Evolutionary conservation across 1,139 yeast species (phyloP), one percentile per base, ranked within the genome.

Genomic region (Saccharomyces pastorianus): DNA sequence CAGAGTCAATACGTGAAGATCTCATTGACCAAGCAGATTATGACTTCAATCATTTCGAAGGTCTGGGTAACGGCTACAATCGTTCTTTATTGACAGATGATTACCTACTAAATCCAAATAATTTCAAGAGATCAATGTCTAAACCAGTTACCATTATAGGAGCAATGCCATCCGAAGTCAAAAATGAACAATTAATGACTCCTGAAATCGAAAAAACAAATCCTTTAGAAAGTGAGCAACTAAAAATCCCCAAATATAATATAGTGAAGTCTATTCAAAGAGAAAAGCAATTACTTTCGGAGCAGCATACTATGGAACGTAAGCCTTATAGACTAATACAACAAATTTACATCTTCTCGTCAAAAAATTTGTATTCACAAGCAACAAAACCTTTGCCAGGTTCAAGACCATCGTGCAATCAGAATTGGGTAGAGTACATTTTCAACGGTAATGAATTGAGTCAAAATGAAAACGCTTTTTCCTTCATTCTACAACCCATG

Each of bases 31-130:
- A 31, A 32, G 34, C 26, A n/a, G 47, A 51, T 25, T 26, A 32
- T 47, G 50, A 32, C 9, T 20, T 23, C 38, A 26, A 66, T 49
- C 66, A 66, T 51, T 58, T 65, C 25, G 71, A 68, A 56, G 70
- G 70, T 1, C 52, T 67, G 29, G 71, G 71, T 11, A 68, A 68
- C 54, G 71, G 71, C 6, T 68, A 68, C 48, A 64, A 66, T 27
- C 59, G 69, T 27, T 58, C 64, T 7, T 48, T 66, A 6, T 53
- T 68, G 49, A 55, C 68, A 1, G 66, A 67, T 4, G 71, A 68
- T 56, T 68, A 60, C 49, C 53, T 68, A n/a, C 49, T 66, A 46
- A 64, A 67, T 11, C 67, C 69, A 9, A 58, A 58, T 4, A 53
- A 51, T 26, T 38, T n/a, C 4, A n/a, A 17, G 41, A 44, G 17